Evolutionary conservation across 2,329 filamentous ascomycete genomes (phyloP).

Genomic region (Fusarium sp.): DNA sequence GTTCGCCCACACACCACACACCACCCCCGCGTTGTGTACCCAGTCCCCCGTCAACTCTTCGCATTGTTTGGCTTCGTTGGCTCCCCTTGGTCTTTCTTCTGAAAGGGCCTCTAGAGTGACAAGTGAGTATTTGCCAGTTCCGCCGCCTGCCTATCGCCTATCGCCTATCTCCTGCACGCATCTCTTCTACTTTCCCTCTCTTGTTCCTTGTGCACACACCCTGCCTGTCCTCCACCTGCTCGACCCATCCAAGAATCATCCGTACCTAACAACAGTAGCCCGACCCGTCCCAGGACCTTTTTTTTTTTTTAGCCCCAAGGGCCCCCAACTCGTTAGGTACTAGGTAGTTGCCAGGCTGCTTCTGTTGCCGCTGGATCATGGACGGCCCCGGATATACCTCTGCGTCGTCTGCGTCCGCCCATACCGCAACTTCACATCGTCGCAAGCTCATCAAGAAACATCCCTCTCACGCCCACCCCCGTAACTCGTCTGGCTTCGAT

Average conservation of each 20-base stretch:
- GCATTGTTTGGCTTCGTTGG: slow-evolving; percentile 40
- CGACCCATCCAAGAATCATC: slow-evolving; percentile 39
- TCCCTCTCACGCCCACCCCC: slow-evolving; percentile 59
- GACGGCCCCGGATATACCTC: slow-evolving; percentile 54
- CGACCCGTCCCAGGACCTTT: slow-evolving; percentile 42
- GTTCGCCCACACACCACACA: slow-evolving; percentile 16
- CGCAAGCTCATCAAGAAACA: slow-evolving; percentile 72
- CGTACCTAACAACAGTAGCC: slow-evolving; percentile 36
- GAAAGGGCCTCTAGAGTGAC: slow-evolving; percentile 8
- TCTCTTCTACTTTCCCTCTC: neutral
- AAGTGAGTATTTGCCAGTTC: neutral
- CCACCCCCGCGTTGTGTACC: slow-evolving; percentile 32
- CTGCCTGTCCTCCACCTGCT: slow-evolving; percentile 38
- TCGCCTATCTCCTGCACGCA: slow-evolving; percentile 22
- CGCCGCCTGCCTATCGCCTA: slow-evolving; percentile 4
- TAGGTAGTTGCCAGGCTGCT: slow-evolving; percentile 34
- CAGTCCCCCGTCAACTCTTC: slow-evolving; percentile 31
- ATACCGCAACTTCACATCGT: slow-evolving; percentile 62
- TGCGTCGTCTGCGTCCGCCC: slow-evolving; percentile 45
- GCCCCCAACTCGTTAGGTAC: slow-evolving; percentile 24
- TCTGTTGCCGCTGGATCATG: slow-evolving; percentile 53
- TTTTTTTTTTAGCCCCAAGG: slow-evolving; percentile 42
- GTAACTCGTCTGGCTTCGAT: slow-evolving; percentile 61
- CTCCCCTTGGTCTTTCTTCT: slow-evolving; percentile 26
- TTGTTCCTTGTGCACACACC: slow-evolving; percentile 41